A percentile compares a stretch with the other conserved stretches of the same genome.
Evolutionary conservation across 2,329 filamentous ascomycete species (phyloP).

Genomic region (Diaporthe citriasiana): DNA sequence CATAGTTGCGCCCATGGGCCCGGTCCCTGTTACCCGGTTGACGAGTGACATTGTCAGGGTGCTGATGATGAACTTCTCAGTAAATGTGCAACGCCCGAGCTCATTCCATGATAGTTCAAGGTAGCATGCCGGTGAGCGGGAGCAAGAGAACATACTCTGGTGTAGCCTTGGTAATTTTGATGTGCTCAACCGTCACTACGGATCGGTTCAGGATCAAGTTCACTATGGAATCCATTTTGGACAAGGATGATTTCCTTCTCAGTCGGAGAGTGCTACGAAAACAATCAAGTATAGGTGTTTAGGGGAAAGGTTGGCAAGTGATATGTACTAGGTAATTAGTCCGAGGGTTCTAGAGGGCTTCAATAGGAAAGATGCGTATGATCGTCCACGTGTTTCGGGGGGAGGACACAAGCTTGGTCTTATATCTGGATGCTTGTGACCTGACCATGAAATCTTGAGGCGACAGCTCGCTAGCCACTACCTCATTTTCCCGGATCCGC

Average conservation of each 20-base stretch:
- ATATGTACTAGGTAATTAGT: neutral
- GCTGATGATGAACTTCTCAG: conserved; percentile 44
- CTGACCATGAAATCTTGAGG: neutral
- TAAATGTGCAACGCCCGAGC: neutral
- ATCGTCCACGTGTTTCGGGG: neutral
- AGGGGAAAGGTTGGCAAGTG: neutral
- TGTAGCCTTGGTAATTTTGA: conserved; percentile 51
- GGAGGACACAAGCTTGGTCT: conserved; percentile 8
- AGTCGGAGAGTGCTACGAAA: neutral
- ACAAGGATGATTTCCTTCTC: neutral
- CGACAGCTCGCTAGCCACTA: conserved; percentile 18
- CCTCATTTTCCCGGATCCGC: neutral
- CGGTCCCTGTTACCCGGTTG: conserved; percentile 50
- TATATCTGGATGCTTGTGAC: neutral
- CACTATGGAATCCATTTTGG: conserved; percentile 48
- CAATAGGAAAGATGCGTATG: neutral
- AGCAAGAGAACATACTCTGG: conserved; percentile 48
- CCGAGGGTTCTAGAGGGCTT: neutral
- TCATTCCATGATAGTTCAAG: neutral
- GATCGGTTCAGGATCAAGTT: conserved; percentile 49
- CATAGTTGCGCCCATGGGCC: conserved; percentile 50
- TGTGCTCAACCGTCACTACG: conserved; percentile 48
- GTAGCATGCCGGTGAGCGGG: neutral
- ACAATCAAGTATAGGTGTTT: neutral
- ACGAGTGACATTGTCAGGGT: conserved; percentile 51